A percentile compares a stretch with the other conserved stretches of the same genome.
Evolutionary conservation across 345 rosid species (phyloP).

Genomic region (Excoecaria cochinchinensis): DNA sequence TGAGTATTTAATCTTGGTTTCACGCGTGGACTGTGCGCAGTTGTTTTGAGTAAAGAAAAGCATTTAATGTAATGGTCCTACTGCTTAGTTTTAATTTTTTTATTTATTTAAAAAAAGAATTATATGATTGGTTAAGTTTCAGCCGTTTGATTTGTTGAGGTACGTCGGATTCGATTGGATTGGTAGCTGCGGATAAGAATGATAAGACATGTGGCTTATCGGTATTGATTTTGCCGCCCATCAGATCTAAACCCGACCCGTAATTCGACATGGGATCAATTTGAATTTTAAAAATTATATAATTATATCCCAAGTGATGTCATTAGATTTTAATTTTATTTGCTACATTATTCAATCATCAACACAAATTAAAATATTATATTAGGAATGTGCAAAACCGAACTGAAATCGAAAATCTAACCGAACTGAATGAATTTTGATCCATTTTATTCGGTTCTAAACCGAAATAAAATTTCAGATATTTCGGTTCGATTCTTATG

Average conservation of each 20-base stretch:
- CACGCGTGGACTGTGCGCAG: neutral
- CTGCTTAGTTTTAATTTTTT: neutral
- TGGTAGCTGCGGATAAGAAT: neutral
- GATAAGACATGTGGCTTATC: conserved; percentile 11
- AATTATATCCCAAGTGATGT: too few species aligned
- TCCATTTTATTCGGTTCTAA: too few species aligned
- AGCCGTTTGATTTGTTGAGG: neutral
- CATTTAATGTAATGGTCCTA: neutral
- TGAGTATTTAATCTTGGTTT: neutral
- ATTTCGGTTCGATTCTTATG: too few species aligned
- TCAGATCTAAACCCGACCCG: neutral
- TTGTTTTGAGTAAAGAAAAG: neutral
- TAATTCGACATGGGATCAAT: neutral
- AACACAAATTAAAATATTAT: too few species aligned
- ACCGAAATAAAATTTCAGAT: too few species aligned
- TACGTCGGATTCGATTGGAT: neutral
- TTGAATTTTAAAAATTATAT: neutral
- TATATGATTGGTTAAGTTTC: neutral
- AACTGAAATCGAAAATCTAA: too few species aligned
- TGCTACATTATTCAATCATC: neutral
- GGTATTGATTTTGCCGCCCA: neutral
- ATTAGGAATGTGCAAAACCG: too few species aligned
- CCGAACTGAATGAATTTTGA: too few species aligned
- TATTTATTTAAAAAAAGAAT: neutral
- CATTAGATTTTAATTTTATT: neutral